Conservation (phyloP, 306 rosid genomes). For the Pachyrhizus erosus region DNA sequence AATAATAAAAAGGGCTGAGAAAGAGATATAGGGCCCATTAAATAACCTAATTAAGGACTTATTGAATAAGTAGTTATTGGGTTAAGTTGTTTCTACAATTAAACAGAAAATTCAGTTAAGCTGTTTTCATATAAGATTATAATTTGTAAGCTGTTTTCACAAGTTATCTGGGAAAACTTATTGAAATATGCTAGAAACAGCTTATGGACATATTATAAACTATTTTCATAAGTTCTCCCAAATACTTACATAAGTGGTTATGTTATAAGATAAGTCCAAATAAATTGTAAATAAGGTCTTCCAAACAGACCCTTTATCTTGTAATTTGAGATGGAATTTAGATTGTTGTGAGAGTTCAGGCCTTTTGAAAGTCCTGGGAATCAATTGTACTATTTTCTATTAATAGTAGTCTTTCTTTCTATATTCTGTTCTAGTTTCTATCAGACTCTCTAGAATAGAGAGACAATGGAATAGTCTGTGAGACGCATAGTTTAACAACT, state of each 20-base stretch:
- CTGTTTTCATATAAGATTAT: neutral
- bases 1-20: neutral
- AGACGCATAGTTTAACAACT: slow-evolving; percentile 4
- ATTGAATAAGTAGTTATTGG: neutral
- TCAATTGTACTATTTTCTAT: neutral
- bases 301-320: neutral
- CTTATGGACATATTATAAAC: neutral
- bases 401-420: neutral
- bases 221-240: neutral
- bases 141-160: neutral
- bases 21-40: neutral
- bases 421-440: neutral
- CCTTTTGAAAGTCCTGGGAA: neutral
- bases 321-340: neutral
- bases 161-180: neutral
- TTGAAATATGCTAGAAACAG: neutral
- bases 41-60: neutral
- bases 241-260: too few species aligned
- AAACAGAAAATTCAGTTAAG: neutral
- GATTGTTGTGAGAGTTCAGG: neutral
- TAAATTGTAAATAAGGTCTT: neutral
- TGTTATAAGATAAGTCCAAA: too few species aligned
- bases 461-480: neutral
- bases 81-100: neutral
- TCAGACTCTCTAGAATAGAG: neutral